phyloP scores from a whole-genome alignment of 176 grass and related monocot genomes.

The Poa pratensis region DNA sequence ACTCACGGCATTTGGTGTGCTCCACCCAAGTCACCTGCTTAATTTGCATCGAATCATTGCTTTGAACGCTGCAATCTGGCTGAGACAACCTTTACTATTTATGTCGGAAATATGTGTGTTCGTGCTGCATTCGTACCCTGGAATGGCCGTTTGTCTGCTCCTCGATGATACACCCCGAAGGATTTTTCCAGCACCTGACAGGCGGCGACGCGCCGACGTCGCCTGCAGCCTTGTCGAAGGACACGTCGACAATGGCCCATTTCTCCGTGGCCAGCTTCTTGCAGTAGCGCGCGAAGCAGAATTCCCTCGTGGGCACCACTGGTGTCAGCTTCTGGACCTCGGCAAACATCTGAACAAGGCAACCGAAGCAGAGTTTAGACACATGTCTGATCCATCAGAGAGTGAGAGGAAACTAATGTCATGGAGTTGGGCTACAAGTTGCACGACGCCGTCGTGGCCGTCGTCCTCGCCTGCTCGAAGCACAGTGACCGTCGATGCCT shows the following conservation, averaged over 20 bases:
- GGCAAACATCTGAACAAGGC: slow-evolving; percentile 62
- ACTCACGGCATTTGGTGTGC: slow-evolving; percentile 58
- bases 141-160: slow-evolving; percentile 68
- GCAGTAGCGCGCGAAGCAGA: slow-evolving; percentile 70
- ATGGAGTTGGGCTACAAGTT: slow-evolving; percentile 51
- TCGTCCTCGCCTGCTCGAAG: slow-evolving; percentile 43
- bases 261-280: slow-evolving; percentile 56
- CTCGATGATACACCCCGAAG: slow-evolving; percentile 76
- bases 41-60: background rate
- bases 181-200: slow-evolving; percentile 48
- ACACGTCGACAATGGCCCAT: slow-evolving; percentile 76
- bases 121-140: slow-evolving; percentile 57
- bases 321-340: slow-evolving; percentile 85
- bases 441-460: slow-evolving; percentile 55
- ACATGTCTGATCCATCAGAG: too few species aligned
- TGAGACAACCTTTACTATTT: background rate
- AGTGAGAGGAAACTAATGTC: background rate
- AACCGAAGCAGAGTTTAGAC: slow-evolving; percentile 7
- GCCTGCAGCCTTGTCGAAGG: slow-evolving; percentile 46
- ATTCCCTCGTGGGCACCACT: slow-evolving; percentile 64
- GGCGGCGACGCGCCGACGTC: slow-evolving; percentile 36
- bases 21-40: slow-evolving; percentile 61
- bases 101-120: background rate
- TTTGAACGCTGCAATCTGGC: background rate
- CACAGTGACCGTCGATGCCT: slow-evolving; percentile 52